Conservation (phyloP, 495 filamentous ascomycete species). For the Penicillium daleae region DNA sequence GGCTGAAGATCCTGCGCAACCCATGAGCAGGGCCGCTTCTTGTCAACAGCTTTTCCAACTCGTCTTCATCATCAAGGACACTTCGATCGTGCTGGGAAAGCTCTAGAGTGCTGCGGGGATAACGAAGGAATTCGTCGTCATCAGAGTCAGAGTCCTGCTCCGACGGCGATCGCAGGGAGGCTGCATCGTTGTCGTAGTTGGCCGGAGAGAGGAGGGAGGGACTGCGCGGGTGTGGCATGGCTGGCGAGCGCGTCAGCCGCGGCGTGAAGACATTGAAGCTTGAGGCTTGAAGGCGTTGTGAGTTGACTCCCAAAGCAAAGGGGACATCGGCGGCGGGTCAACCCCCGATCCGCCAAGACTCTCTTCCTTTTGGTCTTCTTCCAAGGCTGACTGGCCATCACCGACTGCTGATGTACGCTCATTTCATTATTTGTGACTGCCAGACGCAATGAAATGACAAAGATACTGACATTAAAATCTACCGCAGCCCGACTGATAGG, state of each 20-base stretch:
- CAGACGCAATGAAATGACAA: background rate
- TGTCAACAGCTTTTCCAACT: slow-evolving; percentile 76
- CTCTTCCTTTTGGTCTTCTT: background rate
- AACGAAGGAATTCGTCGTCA: slow-evolving; percentile 68
- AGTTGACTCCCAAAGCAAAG: slow-evolving; percentile 14
- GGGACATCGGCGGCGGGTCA: slow-evolving; percentile 16
- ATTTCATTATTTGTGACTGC: background rate
- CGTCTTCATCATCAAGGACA: slow-evolving; percentile 87
- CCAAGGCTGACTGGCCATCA: background rate
- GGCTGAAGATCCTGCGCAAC: slow-evolving; percentile 52
- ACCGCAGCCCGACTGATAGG: background rate
- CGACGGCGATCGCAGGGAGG: slow-evolving; percentile 65
- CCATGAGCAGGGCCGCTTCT: slow-evolving; percentile 53
- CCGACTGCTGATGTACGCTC: background rate
- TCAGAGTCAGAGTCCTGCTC: slow-evolving; percentile 79
- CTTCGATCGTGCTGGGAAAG: slow-evolving; percentile 70
- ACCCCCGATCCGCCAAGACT: slow-evolving; percentile 11
- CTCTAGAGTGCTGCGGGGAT: slow-evolving; percentile 70
- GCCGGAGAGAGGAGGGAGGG: slow-evolving; percentile 62
- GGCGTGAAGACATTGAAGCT: slow-evolving; percentile 35
- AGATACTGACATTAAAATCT: background rate
- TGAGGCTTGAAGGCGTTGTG: slow-evolving; percentile 5
- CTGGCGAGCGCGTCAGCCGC: slow-evolving; percentile 25
- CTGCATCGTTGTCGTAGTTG: slow-evolving; percentile 69
- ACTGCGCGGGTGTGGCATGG: slow-evolving; percentile 28